These are phyloP conservation scores for Cylindrotheca closterium DNA, from an alignment of 108 stramenopile genomes.

Conservation along the genomic window DNA sequence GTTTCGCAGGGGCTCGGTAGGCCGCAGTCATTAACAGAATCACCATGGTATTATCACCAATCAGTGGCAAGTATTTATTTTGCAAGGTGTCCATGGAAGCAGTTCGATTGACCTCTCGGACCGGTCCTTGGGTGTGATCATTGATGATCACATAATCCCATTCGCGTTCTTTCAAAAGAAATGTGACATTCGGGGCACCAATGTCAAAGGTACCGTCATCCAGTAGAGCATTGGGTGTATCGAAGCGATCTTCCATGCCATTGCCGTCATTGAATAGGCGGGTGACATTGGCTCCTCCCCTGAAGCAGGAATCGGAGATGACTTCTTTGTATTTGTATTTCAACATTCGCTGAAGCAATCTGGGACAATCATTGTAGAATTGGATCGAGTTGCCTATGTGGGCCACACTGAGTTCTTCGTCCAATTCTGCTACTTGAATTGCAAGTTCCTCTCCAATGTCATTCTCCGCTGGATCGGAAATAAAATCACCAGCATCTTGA, in stretches of 20 bases:
- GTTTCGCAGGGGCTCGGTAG: conserved; percentile 48
- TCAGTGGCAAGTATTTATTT: conserved; percentile 51
- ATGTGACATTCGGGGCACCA: conserved; percentile 58
- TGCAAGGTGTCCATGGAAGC: conserved; percentile 33
- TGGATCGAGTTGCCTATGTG: conserved; percentile 74
- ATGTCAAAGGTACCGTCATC: conserved; percentile 52
- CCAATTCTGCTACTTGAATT: background rate
- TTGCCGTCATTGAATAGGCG: conserved; percentile 60
- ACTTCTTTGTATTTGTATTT: conserved; percentile 17
- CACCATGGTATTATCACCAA: conserved; percentile 4
- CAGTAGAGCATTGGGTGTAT: conserved; percentile 29
- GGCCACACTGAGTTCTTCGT: too few relatives aligned
- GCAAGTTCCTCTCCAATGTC: background rate
- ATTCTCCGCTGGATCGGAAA: background rate
- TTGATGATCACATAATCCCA: conserved; percentile 78
- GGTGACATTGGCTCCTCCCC: conserved; percentile 53
- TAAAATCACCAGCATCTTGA: too few relatives aligned
- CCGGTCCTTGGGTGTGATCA: conserved; percentile 75
- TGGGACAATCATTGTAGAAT: conserved; percentile 76
- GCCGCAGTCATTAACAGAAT: conserved; percentile 65
- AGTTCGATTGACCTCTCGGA: conserved; percentile 34
- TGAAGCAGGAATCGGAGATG: conserved; percentile 60
- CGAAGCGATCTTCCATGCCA: conserved; percentile 62
- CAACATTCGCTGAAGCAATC: conserved; percentile 50
- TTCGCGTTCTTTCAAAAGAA: conserved; percentile 25